Evolutionary conservation across 805 yeast species (phyloP), one percentile per base, ranked within the genome.

Genomic region (Tetrapisispora fleetii): DNA sequence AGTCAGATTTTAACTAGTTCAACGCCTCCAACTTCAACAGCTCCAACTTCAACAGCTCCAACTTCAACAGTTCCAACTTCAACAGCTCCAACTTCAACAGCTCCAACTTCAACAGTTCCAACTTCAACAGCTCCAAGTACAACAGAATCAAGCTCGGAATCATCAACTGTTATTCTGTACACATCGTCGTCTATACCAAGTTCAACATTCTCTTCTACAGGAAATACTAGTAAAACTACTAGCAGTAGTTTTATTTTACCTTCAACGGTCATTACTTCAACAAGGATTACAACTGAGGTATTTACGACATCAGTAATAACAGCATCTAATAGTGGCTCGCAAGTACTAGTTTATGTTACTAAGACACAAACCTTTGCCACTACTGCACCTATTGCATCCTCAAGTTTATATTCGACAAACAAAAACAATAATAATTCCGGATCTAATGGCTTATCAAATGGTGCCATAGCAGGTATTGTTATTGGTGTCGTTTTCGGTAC

Each of bases 401-500:
- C 43, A 3, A 21, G 18, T 16, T 22, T 33, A 2, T 9, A 27
- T 17, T 24, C 37, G 3, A 36, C 18, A 17, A 47, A 45, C 42
- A 48, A 36, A 17, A 52, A 48, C 39, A 39, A 30, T 40, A 36
- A 49, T 10, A 37, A 18, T 16, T 18, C 47, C 2, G 27, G 44
- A 8, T 39, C 48, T 13, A 46, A 43, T n/a, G 16, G 41, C 17
- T 32, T 62, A 39, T 55, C 63, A 42, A 65, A 58, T 33, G 83
- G 83, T 17, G 80, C 81, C 19, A 77, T 78, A 48, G 83, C 80
- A 10, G 83, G 83, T 42, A 74, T 79, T 27, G 83, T 77, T n/a
- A 67, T 77, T 37, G 83, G 83, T 27, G 71, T 69, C 7, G 65
- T 78, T 11, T 68, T 61, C 19, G 83, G 80, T 50, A 59, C 72